Evolutionary conservation across 441 rosid species (phyloP).

Genomic region (Hura crepitans): DNA sequence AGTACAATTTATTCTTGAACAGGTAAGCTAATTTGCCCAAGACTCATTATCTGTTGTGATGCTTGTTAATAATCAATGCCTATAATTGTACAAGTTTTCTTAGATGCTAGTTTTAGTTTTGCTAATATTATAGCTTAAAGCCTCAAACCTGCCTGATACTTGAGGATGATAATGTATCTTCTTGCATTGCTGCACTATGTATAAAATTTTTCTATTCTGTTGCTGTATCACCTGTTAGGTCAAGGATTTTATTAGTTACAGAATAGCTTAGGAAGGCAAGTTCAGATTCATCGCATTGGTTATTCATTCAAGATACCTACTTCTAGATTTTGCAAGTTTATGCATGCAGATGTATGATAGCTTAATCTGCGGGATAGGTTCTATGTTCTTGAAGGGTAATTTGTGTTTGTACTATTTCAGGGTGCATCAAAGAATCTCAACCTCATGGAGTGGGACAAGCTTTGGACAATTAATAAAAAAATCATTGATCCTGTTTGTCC

Average conservation of each 20-base stretch:
- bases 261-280: not conserved
- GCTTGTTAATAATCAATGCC: not conserved
- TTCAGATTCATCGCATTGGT: not conserved
- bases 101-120: not conserved
- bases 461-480: slow-evolving; percentile 90
- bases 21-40: slow-evolving; percentile 36
- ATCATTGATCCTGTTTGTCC: slow-evolving; percentile 94
- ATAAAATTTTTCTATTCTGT: not conserved
- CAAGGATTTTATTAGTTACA: not conserved
- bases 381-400: slow-evolving; percentile 3
- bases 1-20: slow-evolving; percentile 87
- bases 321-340: not conserved
- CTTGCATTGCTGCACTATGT: not conserved
- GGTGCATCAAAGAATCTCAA: slow-evolving; percentile 90
- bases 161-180: not conserved
- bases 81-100: not conserved
- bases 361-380: not conserved
- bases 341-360: not conserved
- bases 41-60: not conserved
- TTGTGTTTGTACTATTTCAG: slow-evolving; percentile 32
- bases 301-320: not conserved
- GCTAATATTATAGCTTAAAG: not conserved
- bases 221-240: not conserved
- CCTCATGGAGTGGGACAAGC: slow-evolving; percentile 94
- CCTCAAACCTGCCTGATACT: not conserved